phyloP scores from a whole-genome alignment of 176 grass and related monocot genomes.

The Themeda triandra region DNA sequence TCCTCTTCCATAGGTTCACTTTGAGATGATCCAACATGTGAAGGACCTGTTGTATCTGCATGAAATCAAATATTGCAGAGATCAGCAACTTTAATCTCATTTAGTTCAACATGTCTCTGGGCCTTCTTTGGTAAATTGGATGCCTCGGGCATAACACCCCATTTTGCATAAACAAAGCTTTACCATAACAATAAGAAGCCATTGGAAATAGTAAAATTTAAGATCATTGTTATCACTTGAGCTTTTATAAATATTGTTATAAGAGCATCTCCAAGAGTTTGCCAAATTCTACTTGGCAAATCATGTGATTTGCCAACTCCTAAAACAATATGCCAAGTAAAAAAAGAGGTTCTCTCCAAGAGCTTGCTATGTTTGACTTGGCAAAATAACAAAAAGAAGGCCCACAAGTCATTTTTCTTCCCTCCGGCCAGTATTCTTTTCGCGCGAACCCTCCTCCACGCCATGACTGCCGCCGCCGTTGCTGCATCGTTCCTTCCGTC shows the following conservation, averaged over 20 bases:
- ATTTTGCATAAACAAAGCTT: background rate
- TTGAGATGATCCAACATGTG: slow-evolving; percentile 38
- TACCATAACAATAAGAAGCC: background rate
- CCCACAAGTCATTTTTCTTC: too few species aligned
- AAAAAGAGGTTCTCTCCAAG: too few species aligned
- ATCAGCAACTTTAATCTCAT: slow-evolving; percentile 5
- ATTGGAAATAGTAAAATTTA: background rate
- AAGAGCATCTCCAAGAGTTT: too few species aligned
- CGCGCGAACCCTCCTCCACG: too few species aligned
- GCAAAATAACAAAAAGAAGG: too few species aligned
- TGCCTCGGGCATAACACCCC: background rate
- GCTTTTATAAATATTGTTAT: background rate
- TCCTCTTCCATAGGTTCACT: slow-evolving; percentile 66
- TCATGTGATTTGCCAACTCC: too few species aligned
- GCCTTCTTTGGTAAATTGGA: background rate
- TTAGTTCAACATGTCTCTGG: background rate
- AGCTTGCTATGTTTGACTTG: too few species aligned
- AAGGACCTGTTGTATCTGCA: slow-evolving; percentile 40
- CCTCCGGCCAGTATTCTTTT: too few species aligned
- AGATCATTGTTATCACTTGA: background rate
- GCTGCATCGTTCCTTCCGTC: too few species aligned
- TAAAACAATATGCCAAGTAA: too few species aligned
- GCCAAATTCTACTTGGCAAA: too few species aligned
- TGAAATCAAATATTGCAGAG: slow-evolving; percentile 3
- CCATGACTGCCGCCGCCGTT: too few species aligned